These are phyloP conservation scores for Colletotrichum eremochloae DNA, from an alignment of 2,329 filamentous ascomycete genomes.

Conservation along the genomic window DNA sequence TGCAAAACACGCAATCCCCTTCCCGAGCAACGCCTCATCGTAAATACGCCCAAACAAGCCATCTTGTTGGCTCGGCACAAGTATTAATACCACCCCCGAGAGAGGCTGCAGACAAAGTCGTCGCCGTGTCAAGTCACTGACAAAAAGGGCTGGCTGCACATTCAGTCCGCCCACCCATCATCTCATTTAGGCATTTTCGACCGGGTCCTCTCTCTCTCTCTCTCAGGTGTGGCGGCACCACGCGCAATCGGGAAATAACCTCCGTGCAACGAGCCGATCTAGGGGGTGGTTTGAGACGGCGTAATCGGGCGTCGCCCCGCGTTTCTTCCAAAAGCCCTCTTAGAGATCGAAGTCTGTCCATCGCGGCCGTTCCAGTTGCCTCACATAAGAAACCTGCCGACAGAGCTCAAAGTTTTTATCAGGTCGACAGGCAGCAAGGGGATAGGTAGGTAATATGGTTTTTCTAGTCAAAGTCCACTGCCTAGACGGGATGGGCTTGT, in stretches of 20 bases:
- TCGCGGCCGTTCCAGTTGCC: neutral
- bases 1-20: no score
- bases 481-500: neutral
- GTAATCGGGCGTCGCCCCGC: neutral
- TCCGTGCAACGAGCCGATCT: neutral
- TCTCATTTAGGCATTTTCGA: neutral
- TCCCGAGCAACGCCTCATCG: no score
- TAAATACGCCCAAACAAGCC: neutral
- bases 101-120: neutral
- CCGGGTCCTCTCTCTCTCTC: neutral
- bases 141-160: neutral
- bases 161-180: neutral
- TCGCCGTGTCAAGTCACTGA: neutral
- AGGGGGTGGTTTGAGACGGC: neutral
- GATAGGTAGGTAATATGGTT: neutral
- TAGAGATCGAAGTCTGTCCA: neutral
- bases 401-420: neutral
- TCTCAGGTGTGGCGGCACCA: neutral
- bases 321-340: neutral
- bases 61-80: neutral
- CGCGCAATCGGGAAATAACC: neutral
- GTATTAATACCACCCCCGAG: no score
- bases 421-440: neutral
- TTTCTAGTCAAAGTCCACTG: neutral
- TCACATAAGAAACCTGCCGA: neutral